Evolutionary conservation across 805 yeast genomes (phyloP), one percentile per base, ranked within the genome.

Genomic region (Metschnikowia arizonensis): DNA sequence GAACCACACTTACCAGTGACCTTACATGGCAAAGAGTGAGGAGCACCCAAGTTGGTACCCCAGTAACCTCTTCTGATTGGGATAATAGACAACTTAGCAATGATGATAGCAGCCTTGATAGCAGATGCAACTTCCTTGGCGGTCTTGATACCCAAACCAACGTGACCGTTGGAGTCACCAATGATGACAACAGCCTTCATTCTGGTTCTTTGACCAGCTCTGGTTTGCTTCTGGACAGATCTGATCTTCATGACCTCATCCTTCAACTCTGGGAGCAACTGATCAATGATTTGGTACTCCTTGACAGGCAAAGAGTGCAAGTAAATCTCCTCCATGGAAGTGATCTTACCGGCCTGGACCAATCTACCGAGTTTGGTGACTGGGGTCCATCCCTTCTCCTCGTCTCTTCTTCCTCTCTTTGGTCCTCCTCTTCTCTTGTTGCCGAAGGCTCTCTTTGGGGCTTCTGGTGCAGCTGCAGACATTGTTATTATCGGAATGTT

Each of bases 11-110:
- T 93, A 81, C 99, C 99, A 62, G 98, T 85, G 73, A 90, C 88
- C 89, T 93, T 93, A 78, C 84, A 77, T 68, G 97, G 91, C 72
- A 91, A 85, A 62, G 99, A 87, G 86, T 93, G 99, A 72, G 99
- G 99, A 77, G 87, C 85, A 85, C 99, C 99, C 77, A 93, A 87
- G 83, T 89, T 88, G 75, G 96, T 78, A 79, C 99, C 99, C 99
- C 99, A 93, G 93, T 93, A 93, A 82, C 99, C 99, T 85, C 99
- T 89, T 85, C 99, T 91, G 81, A 93, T 91, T 73, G 99, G 99
- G 74, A 93, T 89, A 77, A 93, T 85, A 63, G 97, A 85, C 71
- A 93, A 84, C 83, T 93, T 93, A 76, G 99, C 99, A 72, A 93
- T 89, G 83, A 89, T 83, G 81, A 93, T 91, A 67, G 98, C 99